These are phyloP conservation scores for Rhynchosporium agropyri DNA, from an alignment of 2,329 filamentous ascomycete species.

Conservation along the genomic window DNA sequence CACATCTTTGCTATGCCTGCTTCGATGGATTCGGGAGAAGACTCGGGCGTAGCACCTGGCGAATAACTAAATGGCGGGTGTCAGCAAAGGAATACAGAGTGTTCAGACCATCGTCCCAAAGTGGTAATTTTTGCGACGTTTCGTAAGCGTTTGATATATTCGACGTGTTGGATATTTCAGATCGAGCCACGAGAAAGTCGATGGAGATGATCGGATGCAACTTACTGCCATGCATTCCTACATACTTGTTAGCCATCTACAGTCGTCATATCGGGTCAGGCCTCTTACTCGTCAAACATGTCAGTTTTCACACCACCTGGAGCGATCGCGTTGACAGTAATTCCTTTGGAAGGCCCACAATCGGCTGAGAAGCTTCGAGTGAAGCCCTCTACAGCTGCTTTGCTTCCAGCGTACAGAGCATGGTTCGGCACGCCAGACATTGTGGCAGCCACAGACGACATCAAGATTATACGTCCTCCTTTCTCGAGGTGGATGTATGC, in stretches of 20 bases:
- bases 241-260: slow-evolving; percentile 13
- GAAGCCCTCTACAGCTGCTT: slow-evolving; percentile 76
- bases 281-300: slow-evolving; percentile 67
- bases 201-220: neutral
- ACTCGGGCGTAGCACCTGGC: slow-evolving; percentile 54
- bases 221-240: slow-evolving; percentile 49
- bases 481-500: slow-evolving; percentile 71
- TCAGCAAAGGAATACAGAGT: neutral
- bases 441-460: slow-evolving; percentile 64
- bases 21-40: slow-evolving; percentile 58
- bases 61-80: slow-evolving; percentile 49
- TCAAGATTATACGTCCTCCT: slow-evolving; percentile 69
- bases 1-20: slow-evolving; percentile 55
- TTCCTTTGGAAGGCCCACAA: slow-evolving; percentile 57
- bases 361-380: slow-evolving; percentile 67
- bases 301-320: slow-evolving; percentile 67
- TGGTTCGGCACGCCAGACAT: slow-evolving; percentile 68
- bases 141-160: neutral
- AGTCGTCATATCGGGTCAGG: neutral
- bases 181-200: neutral
- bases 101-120: neutral
- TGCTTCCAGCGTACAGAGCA: slow-evolving; percentile 72
- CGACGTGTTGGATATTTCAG: neutral
- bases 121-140: neutral
- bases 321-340: slow-evolving; percentile 68